Evolutionary conservation across 768 basidiomycete genomes (phyloP), one percentile per base, ranked within the genome.

Genomic region (Chlorophyllum brunneum): DNA sequence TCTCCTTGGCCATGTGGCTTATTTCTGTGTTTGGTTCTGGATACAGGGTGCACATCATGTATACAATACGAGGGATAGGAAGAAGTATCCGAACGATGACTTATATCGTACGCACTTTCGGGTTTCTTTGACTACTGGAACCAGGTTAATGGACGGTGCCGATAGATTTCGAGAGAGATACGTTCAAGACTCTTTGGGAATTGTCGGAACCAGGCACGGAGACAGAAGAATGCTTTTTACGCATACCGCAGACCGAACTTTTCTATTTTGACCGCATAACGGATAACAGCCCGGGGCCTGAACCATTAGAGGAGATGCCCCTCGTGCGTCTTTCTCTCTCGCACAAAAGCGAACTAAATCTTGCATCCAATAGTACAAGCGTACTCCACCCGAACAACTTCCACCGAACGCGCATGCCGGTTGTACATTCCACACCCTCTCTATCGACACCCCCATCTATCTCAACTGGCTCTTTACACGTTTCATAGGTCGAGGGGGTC

Each of bases 31-130:
- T n/a, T 36, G 15, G 15, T 5, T 6, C 13, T n/a, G n/a, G n/a
- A 15, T 5, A 27, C 43, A 92, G 90, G 90, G 89, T 31, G 90
- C 87, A 8, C 88, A 91, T 56, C 86, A 90, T 73, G 81, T 91
- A 41, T 82, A 80, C 38, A 75, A 75, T 11, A 77, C 78, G 0
- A 36, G 38, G 22, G 38, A 49, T 20, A 10, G 57, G 16, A 16
- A 45, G 22, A 41, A 22, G 3, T 41, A 50, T 44, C 31, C 44
- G 7, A 44, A 50, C 11, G 48, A 50, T 8, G 30, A 42, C 7
- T 48, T 42, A 8, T 51, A 58, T 13, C 24, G 57, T 55, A 37
- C 31, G 44, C 33, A 6, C 3, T 20, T 3, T 22, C 11, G 11
- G 11, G 20, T 18, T 9, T 26, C 26, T 22, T 16, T 31, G 30